Conservation (phyloP, 192 early-diverging fungal species). For the Gamsiella multidivaricata region DNA sequence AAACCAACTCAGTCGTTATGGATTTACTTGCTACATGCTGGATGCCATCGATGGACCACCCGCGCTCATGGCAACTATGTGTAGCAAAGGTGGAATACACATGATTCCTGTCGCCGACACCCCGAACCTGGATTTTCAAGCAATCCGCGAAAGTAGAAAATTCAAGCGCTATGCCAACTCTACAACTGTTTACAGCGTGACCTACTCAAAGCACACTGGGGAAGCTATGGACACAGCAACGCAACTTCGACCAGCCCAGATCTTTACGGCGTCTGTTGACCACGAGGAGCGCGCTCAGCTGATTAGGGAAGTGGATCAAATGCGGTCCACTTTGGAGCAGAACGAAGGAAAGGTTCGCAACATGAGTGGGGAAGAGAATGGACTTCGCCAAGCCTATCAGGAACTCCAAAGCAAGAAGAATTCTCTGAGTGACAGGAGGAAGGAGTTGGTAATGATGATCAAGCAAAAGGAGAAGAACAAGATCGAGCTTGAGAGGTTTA, state of each 20-base stretch:
- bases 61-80: conserved; percentile 71
- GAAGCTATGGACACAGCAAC: conserved; percentile 30
- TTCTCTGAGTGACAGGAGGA: background rate
- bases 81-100: conserved; percentile 70
- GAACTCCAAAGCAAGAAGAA: conserved; percentile 53
- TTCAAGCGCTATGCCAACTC: conserved; percentile 39
- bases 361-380: conserved; percentile 51
- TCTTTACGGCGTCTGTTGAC: conserved; percentile 43
- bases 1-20: conserved; percentile 61
- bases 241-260: conserved; percentile 13
- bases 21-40: conserved; percentile 81
- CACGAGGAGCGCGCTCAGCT: conserved; percentile 50
- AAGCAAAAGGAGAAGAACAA: conserved; percentile 36
- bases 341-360: conserved; percentile 44
- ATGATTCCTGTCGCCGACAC: conserved; percentile 53
- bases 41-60: conserved; percentile 82
- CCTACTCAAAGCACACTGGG: conserved; percentile 24
- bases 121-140: conserved; percentile 11
- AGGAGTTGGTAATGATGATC: conserved; percentile 1
- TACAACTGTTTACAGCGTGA: conserved; percentile 7
- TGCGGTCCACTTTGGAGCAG: conserved; percentile 29
- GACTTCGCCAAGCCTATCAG: conserved; percentile 34
- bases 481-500: conserved; percentile 24
- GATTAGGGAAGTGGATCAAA: conserved; percentile 37
- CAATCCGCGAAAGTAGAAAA: conserved; percentile 26